phyloP scores from a whole-genome alignment of 2,329 filamentous ascomycete species.

The Madurella mycetomatis region DNA sequence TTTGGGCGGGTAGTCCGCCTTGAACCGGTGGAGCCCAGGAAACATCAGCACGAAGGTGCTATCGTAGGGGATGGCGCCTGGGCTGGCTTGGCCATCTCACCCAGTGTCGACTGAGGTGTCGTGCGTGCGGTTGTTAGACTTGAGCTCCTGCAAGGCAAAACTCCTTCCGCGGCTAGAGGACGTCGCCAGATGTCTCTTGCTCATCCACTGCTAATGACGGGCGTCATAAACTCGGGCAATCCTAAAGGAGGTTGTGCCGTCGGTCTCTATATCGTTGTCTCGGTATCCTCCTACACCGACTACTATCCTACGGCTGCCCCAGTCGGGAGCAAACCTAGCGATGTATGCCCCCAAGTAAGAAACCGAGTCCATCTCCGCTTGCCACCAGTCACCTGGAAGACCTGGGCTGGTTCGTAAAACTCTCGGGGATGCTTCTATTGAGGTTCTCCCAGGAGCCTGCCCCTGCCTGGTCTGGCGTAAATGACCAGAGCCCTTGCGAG shows the following conservation, averaged over 20 bases:
- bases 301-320: conserved; percentile 20
- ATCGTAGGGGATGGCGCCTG: conserved; percentile 18
- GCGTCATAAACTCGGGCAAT: conserved; percentile 21
- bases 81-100: conserved; percentile 21
- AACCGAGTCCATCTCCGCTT: conserved; percentile 19
- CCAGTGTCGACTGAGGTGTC: conserved; percentile 27
- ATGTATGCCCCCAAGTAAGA: conserved; percentile 16
- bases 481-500: conserved; percentile 21
- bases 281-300: conserved; percentile 16
- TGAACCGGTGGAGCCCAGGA: conserved; percentile 26
- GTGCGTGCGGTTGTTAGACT: conserved; percentile 22
- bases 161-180: conserved; percentile 18
- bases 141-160: conserved; percentile 25
- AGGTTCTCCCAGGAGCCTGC: conserved; percentile 18
- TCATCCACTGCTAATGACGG: conserved; percentile 19
- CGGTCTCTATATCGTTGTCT: neutral
- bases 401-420: conserved; percentile 15
- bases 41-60: conserved; percentile 25
- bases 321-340: conserved; percentile 19
- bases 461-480: conserved; percentile 13
- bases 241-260: conserved; percentile 8
- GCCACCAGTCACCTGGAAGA: conserved; percentile 13
- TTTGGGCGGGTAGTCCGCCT: conserved; percentile 20
- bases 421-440: conserved; percentile 13
- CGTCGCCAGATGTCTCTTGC: conserved; percentile 20